Evolutionary conservation across 768 basidiomycete species (phyloP), one percentile per base, ranked within the genome.

Genomic region (Mycena metata): DNA sequence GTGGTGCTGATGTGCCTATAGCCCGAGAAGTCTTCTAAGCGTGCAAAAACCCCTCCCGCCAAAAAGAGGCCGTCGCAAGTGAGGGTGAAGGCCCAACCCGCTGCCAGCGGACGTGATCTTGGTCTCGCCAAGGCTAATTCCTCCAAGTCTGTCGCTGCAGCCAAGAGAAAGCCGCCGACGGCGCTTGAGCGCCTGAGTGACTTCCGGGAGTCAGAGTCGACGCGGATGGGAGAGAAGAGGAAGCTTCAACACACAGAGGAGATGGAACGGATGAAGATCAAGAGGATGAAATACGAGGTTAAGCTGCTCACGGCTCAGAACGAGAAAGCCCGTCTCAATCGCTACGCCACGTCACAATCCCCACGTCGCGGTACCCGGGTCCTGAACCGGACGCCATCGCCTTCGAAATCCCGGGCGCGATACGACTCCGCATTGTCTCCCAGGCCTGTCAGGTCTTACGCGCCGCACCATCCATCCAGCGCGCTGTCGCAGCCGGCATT

Each of bases 271-370:
- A 36, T 41, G 19, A 35, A 35, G 16, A 47, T 47, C 33, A 64
- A 64, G 52, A 64, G n/a, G 62, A 33, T 46, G 52, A 54, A 55
- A 30, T 55, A 35, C 13, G 35, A 64, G 41, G 42, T 55, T 30
- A 64, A 64, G 62, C 1, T 64, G 19, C 13, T 64, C 56, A 57
- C n/a, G n/a, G n/a, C n/a, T n/a, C n/a, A n/a, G n/a, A n/a, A n/a
- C n/a, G n/a, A n/a, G n/a, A n/a, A n/a, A n/a, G n/a, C n/a, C n/a
- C n/a, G n/a, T n/a, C n/a, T n/a, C n/a, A n/a, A n/a, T n/a, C n/a
- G n/a, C n/a, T 13, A 7, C 60, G 35, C 60, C 50, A 49, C 24
- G 7, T 50, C 50, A 13, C 41, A 30, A 42, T 61, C 60, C 47
- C 39, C 60, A 35, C 49, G 23, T 30, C 49, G 47, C 21, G 23